phyloP scores from a whole-genome alignment of 106 monocot genomes.

The Dendrobium huoshanense region DNA sequence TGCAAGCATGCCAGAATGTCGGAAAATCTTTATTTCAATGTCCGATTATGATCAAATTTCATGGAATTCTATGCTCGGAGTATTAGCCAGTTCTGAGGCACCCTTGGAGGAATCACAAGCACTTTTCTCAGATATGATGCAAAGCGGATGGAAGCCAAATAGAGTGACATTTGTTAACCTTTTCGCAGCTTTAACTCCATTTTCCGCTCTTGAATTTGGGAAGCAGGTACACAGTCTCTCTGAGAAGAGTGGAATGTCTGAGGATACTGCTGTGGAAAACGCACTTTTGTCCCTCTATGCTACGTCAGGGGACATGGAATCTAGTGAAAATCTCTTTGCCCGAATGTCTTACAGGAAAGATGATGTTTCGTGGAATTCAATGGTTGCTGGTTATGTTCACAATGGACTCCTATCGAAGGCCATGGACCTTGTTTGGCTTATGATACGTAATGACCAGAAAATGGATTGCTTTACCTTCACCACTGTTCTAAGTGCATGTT shows the following conservation, averaged over 20 bases:
- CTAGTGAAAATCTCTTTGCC: slow-evolving; percentile 49
- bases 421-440: slow-evolving; percentile 75
- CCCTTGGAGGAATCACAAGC: slow-evolving; percentile 21
- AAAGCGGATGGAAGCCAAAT: slow-evolving; percentile 51
- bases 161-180: slow-evolving; percentile 63
- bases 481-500: slow-evolving; percentile 65
- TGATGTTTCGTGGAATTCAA: slow-evolving; percentile 78
- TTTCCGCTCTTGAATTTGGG: slow-evolving; percentile 36
- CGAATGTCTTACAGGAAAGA: slow-evolving; percentile 58
- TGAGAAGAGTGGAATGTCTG: slow-evolving; percentile 37
- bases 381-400: slow-evolving; percentile 76
- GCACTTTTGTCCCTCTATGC: slow-evolving; percentile 73
- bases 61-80: slow-evolving; percentile 89
- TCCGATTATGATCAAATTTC: slow-evolving; percentile 61
- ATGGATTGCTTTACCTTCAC: slow-evolving; percentile 67
- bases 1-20: slow-evolving; percentile 32
- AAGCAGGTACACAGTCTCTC: slow-evolving; percentile 48
- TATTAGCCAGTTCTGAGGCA: slow-evolving; percentile 34
- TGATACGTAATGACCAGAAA: slow-evolving; percentile 49
- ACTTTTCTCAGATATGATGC: slow-evolving; percentile 62
- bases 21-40: slow-evolving; percentile 56
- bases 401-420: slow-evolving; percentile 57
- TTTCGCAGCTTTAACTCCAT: slow-evolving; percentile 45
- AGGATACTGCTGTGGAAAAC: slow-evolving; percentile 44
- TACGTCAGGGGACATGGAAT: slow-evolving; percentile 52